Base-by-base conservation (phyloP, 352 stramenopile genomes). In the Globisporangium okanoganense region DNA sequence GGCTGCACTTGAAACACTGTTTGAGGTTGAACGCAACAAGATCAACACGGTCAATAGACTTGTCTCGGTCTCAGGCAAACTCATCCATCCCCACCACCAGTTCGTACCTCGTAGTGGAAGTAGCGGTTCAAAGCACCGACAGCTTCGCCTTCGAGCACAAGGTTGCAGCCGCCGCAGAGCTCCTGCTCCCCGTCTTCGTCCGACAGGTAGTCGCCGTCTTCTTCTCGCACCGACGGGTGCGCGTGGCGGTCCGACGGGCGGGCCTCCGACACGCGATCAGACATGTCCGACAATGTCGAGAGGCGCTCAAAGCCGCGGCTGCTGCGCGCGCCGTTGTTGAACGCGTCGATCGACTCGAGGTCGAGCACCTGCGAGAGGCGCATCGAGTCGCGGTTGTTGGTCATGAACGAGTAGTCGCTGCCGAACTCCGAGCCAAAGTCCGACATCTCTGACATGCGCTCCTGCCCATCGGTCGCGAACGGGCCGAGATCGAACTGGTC, bases 1-100 rank as follows among this genome's bases (percentile, higher is more conserved):
- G 74, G 51, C 72, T 86, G 65, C 84, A 93, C 65, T 93, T 91
- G 66, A 93, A 93, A 64, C 84, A 93, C 74, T 89, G 45, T 43
- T 20, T n/a, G n/a, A n/a, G n/a, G n/a, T n/a, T n/a, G n/a, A n/a
- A n/a, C 41, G 27, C 8, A 41, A 67, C 38, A 31, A 20, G 10
- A 16, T 24, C 41, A 18, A 31, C 22, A 35, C 13, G 25, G 10
- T 53, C 14, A 53, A 1, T 2, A 53, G n/a, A n/a, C 20, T 24
- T 22, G 25, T 5, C 5, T 1, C 9, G 27, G 8, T 9, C 41
- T 29, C 14, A 56, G 5, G 0, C 56, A 48, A 2, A 2, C 24
- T 25, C 6, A 35, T 20, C 25, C 27, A 48, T n/a, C n/a, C n/a
- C n/a, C n/a, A n/a, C 20, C 6, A 52, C 16, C 7, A n/a, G 27